Conservation (phyloP, 108 stramenopile genomes). For the Aureococcus anophagefferens region DNA sequence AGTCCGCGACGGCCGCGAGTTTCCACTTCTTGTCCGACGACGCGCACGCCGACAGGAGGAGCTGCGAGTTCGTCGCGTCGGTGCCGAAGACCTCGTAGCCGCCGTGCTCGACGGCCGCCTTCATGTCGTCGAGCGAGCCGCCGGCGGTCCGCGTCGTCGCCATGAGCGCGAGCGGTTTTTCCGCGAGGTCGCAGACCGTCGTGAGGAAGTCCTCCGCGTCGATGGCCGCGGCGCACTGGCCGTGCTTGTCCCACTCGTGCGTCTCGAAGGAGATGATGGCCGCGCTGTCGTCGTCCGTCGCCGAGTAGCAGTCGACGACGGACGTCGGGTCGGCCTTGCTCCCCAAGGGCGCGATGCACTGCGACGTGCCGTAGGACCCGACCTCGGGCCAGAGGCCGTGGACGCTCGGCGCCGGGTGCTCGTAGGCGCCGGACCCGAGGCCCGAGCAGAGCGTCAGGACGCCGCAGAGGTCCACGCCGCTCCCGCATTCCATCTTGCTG, state of each 20-base stretch:
- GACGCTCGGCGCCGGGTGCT: neutral
- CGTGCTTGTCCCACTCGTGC: constrained; percentile 17
- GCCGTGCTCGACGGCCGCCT: neutral
- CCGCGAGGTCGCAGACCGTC: constrained; percentile 1
- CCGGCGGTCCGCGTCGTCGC: neutral
- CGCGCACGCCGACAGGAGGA: constrained; percentile 2
- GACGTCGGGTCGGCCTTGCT: neutral
- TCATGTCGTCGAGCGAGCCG: neutral
- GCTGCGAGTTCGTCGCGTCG: neutral
- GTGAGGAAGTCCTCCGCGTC: constrained; percentile 2
- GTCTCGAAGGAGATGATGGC: constrained; percentile 2
- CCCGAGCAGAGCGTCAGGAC: constrained; percentile 1
- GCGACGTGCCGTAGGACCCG: constrained; percentile 10
- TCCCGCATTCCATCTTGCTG: neutral
- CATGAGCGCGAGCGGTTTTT: neutral
- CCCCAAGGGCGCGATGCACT: neutral
- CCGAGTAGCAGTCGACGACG: constrained; percentile 3
- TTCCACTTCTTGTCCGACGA: neutral
- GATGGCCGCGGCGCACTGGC: constrained; percentile 2
- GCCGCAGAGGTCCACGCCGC: constrained; percentile 8
- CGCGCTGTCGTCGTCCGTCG: neutral
- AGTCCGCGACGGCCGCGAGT: neutral
- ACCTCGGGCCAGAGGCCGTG: constrained; percentile 11
- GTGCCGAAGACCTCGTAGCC: constrained; percentile 8
- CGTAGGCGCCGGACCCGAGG: neutral